These are phyloP conservation scores for Penicillium riverlandense DNA, from an alignment of 495 filamentous ascomycete species.

Conservation along the genomic window DNA sequence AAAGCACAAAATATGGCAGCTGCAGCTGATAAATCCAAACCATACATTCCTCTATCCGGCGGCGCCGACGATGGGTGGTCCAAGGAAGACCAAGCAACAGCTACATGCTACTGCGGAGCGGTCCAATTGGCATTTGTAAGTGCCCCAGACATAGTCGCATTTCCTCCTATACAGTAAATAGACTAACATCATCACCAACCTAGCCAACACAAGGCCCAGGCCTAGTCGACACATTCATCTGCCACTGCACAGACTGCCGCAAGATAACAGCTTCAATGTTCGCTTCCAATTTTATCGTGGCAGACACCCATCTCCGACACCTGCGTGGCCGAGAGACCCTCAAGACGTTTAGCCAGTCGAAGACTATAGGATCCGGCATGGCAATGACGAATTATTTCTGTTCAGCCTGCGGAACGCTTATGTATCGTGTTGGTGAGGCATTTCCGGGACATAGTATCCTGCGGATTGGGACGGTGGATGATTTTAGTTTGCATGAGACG, in stretches of 20 bases:
- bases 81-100: constrained; percentile 39
- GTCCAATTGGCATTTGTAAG: constrained; percentile 44
- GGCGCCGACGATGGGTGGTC: constrained; percentile 25
- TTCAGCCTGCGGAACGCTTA: constrained; percentile 43
- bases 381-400: constrained; percentile 52
- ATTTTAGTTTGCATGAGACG: constrained; percentile 45
- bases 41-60: constrained; percentile 26
- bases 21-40: constrained; percentile 4
- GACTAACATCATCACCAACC: constrained; percentile 1
- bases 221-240: constrained; percentile 44
- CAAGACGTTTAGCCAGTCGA: constrained; percentile 26
- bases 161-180: too few relatives aligned
- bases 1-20: too few relatives aligned
- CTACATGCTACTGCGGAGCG: constrained; percentile 48
- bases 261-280: constrained; percentile 56
- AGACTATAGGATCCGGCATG: constrained; percentile 33
- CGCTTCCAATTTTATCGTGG: constrained; percentile 47
- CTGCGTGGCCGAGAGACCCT: constrained; percentile 40
- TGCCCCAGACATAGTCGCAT: too few relatives aligned
- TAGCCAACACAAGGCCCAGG: constrained; percentile 36
- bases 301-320: constrained; percentile 33
- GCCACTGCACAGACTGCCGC: constrained; percentile 51
- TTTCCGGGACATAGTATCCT: constrained; percentile 35
- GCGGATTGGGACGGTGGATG: constrained; percentile 48
- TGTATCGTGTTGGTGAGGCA: constrained; percentile 37